Evolutionary conservation across 495 filamentous ascomycete genomes (phyloP).

Genomic region (Penicillium ucsense): DNA sequence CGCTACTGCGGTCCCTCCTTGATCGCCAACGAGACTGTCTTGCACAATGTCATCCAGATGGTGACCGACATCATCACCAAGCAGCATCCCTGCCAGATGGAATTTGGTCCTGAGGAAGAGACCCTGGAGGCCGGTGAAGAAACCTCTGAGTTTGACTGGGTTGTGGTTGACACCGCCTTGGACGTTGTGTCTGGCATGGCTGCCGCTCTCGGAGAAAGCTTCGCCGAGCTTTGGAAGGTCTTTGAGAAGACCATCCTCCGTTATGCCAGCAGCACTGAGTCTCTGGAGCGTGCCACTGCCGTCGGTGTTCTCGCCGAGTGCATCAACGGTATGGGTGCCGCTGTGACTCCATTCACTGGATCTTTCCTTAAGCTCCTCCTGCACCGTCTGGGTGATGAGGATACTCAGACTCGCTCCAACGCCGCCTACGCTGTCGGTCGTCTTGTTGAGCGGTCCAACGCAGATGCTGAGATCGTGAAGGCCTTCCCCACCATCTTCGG

Average conservation of each 20-base stretch:
- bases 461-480: slow-evolving; percentile 59
- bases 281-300: slow-evolving; percentile 75
- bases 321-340: slow-evolving; percentile 70
- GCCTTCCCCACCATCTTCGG: slow-evolving; percentile 65
- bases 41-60: slow-evolving; percentile 57
- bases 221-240: slow-evolving; percentile 81
- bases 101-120: slow-evolving; percentile 71
- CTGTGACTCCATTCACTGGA: slow-evolving; percentile 67
- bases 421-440: slow-evolving; percentile 84
- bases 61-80: slow-evolving; percentile 69
- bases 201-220: slow-evolving; percentile 69
- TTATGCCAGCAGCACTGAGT: slow-evolving; percentile 74
- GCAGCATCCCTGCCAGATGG: slow-evolving; percentile 85
- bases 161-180: slow-evolving; percentile 85
- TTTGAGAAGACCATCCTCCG: slow-evolving; percentile 86
- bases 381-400: slow-evolving; percentile 81
- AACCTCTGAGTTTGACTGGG: slow-evolving; percentile 94
- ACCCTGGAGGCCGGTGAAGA: slow-evolving; percentile 60
- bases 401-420: slow-evolving; percentile 88
- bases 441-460: slow-evolving; percentile 67
- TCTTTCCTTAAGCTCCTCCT: slow-evolving; percentile 70
- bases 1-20: slow-evolving; percentile 87
- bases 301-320: slow-evolving; percentile 91
- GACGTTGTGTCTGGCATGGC: slow-evolving; percentile 81
- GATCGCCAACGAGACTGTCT: slow-evolving; percentile 53